These are phyloP conservation scores for Chloromonas sp. DNA, from an alignment of 163 green algal genomes.

Conservation along the genomic window DNA sequence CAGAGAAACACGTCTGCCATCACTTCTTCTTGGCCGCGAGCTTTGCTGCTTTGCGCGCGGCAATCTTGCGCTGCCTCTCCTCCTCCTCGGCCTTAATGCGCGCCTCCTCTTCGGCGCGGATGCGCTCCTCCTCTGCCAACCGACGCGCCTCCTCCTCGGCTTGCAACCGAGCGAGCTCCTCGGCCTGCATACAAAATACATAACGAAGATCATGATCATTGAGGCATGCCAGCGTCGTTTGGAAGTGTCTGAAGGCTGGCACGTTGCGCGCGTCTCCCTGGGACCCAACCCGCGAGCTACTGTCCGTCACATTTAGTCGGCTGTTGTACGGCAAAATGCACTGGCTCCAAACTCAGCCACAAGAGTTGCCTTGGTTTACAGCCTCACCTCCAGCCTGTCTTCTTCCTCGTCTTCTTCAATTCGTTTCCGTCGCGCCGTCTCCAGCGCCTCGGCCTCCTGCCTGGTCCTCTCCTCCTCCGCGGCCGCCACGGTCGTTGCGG, in stretches of 20 bases:
- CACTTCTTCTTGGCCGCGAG: slow-evolving; percentile 1
- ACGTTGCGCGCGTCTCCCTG: no score
- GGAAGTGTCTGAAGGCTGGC: no score
- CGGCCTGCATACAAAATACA: not conserved
- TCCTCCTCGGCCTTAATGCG: not conserved
- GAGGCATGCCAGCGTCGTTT: no score
- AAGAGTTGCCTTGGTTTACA: no score
- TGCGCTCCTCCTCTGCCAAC: not conserved
- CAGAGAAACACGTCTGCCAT: no score
- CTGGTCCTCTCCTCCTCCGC: not conserved
- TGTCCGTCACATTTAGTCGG: not conserved
- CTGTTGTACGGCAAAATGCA: not conserved
- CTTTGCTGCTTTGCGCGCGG: slow-evolving; percentile 1
- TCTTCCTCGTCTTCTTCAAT: slow-evolving; percentile 40
- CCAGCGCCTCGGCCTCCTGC: slow-evolving; percentile 13
- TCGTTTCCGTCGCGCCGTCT: slow-evolving; percentile 18
- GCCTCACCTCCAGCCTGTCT: slow-evolving; percentile 31
- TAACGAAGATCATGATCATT: no score
- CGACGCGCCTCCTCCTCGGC: slow-evolving; percentile 1
- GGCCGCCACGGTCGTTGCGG: not conserved
- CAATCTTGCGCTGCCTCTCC: not conserved
- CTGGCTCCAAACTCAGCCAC: no score
- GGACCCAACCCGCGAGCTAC: no score
- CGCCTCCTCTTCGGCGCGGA: not conserved
- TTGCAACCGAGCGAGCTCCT: not conserved